Percentiles rank a stretch among this genome's conserved stretches.
These are phyloP conservation scores for Rhizopus sp. DNA, from an alignment of 371 early-diverging fungal genomes.

Conservation along the genomic window DNA sequence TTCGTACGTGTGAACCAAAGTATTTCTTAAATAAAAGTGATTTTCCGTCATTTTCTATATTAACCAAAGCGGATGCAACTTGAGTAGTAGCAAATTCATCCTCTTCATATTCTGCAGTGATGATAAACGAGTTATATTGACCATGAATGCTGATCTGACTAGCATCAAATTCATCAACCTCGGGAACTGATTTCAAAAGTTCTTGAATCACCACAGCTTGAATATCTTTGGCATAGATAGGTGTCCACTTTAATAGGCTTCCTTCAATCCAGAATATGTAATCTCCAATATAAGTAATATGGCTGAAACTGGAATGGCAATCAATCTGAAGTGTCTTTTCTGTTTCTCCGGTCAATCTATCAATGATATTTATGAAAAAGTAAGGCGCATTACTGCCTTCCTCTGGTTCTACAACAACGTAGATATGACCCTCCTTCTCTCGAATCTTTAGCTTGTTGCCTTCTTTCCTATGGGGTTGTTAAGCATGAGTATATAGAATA, in stretches of 20 bases:
- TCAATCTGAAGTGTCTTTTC: slow-evolving; percentile 18
- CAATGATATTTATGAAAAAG: slow-evolving; percentile 18
- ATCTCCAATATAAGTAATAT: slow-evolving; percentile 23
- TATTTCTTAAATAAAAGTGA: slow-evolving; percentile 18
- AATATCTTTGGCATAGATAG: slow-evolving; percentile 30
- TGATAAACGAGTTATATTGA: slow-evolving; percentile 13
- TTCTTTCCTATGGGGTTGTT: not conserved
- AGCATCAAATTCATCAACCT: slow-evolving; percentile 15
- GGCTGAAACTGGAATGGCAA: slow-evolving; percentile 13
- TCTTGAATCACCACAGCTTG: slow-evolving; percentile 17
- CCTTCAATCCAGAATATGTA: slow-evolving; percentile 43
- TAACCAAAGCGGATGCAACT: slow-evolving; percentile 21
- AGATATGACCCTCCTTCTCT: slow-evolving; percentile 18
- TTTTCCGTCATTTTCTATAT: slow-evolving; percentile 18
- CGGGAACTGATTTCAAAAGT: slow-evolving; percentile 14
- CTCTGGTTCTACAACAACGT: slow-evolving; percentile 18
- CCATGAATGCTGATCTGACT: slow-evolving; percentile 17
- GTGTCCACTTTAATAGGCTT: slow-evolving; percentile 35
- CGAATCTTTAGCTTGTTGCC: slow-evolving; percentile 1
- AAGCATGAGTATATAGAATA: not conserved
- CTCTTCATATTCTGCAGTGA: slow-evolving; percentile 13
- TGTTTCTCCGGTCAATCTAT: slow-evolving; percentile 20
- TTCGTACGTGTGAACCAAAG: slow-evolving; percentile 29
- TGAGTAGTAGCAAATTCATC: slow-evolving; percentile 7
- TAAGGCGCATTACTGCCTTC: slow-evolving; percentile 9